phyloP scores from a whole-genome alignment of 257 asterid genomes.

The Solanum etuberosum region DNA sequence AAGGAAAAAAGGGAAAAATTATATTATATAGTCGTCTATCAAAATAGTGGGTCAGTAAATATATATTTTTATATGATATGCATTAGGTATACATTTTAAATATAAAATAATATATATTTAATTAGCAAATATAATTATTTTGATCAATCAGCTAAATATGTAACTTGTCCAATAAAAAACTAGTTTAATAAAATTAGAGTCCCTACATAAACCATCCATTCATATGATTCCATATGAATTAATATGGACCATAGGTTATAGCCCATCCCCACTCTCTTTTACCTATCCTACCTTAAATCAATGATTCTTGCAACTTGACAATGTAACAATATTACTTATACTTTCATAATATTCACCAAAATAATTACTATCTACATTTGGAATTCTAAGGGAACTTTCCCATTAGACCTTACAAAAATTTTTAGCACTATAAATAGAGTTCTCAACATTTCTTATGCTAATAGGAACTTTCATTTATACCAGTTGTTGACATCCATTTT shows the following conservation, averaged over 20 bases:
- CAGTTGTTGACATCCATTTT: background rate
- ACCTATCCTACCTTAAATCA: background rate
- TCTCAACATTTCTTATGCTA: background rate
- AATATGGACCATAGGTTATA: background rate
- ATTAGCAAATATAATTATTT: no score
- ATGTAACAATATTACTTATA: background rate
- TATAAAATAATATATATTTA: no score
- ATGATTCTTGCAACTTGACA: background rate
- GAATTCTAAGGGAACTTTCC: background rate
- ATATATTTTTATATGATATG: background rate
- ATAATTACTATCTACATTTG: background rate
- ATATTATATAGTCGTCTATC: background rate
- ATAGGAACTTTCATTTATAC: background rate
- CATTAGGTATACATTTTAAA: no score
- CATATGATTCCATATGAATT: background rate
- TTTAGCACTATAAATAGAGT: background rate
- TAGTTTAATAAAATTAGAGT: background rate
- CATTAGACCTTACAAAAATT: background rate
- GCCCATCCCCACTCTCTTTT: background rate
- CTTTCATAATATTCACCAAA: background rate
- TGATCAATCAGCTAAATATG: background rate
- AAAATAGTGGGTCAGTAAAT: background rate
- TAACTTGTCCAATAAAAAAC: background rate
- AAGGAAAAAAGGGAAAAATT: background rate
- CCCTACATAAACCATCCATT: background rate